Percentiles rank a stretch among this genome's conserved stretches.
These are phyloP conservation scores for Botryotinia calthae DNA, from an alignment of 2,329 filamentous ascomycete species.

Conservation along the genomic window DNA sequence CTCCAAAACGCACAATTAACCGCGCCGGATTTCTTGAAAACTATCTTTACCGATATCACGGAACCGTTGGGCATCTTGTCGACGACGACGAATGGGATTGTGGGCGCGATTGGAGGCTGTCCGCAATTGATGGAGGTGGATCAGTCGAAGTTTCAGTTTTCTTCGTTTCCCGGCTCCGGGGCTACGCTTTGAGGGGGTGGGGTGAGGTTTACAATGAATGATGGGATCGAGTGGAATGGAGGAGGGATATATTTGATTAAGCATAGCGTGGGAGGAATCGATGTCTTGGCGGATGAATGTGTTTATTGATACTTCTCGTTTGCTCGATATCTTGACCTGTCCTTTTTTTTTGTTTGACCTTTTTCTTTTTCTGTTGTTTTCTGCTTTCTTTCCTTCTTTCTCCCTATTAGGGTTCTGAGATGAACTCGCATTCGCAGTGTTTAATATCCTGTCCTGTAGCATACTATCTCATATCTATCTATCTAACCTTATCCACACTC, in stretches of 20 bases:
- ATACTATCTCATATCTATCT: not conserved
- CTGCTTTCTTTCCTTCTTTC: too few species aligned
- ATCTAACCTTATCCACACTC: not conserved
- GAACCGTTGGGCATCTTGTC: slow-evolving; percentile 27
- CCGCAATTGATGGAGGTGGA: not conserved
- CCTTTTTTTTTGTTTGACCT: not conserved
- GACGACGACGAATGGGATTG: not conserved
- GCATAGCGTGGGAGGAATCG: not conserved
- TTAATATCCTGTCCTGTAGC: not conserved
- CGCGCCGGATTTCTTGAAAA: slow-evolving; percentile 45
- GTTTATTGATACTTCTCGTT: not conserved
- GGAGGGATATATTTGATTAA: not conserved
- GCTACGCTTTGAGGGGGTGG: not conserved
- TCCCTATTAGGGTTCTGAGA: not conserved
- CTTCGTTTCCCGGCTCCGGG: not conserved
- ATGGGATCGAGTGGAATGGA: not conserved
- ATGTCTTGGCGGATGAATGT: not conserved
- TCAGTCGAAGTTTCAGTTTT: not conserved
- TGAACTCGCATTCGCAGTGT: not conserved
- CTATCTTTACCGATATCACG: slow-evolving; percentile 40
- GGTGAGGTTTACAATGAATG: too few species aligned
- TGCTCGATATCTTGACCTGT: not conserved
- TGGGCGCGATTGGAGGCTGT: not conserved
- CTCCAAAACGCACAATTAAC: slow-evolving; percentile 43
- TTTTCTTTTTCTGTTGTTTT: not conserved